A percentile compares a stretch with the other conserved stretches of the same genome.
Conservation (phyloP, 495 filamentous ascomycete species). For the Neurospora sp. region DNA sequence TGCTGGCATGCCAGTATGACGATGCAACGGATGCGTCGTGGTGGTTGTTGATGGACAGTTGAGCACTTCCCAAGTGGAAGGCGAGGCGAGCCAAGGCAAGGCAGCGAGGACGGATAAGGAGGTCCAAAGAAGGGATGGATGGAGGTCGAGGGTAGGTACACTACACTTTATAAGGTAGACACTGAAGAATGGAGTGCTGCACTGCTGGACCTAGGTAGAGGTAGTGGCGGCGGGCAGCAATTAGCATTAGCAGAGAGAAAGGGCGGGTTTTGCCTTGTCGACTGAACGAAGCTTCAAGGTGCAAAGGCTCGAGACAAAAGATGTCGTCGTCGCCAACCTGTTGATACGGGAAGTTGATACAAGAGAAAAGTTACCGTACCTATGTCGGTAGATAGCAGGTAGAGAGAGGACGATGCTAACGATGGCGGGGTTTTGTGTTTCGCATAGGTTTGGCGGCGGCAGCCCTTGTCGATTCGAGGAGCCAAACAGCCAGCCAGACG, state of each 20-base stretch:
- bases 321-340: neutral
- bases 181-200: neutral
- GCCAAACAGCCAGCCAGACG: neutral
- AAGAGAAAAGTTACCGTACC: neutral
- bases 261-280: neutral
- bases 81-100: neutral
- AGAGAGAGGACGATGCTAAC: neutral
- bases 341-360: neutral
- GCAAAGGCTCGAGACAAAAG: neutral
- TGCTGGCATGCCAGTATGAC: neutral
- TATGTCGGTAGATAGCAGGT: neutral
- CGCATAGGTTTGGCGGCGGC: neutral
- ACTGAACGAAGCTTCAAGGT: neutral
- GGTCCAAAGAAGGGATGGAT: neutral
- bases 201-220: neutral
- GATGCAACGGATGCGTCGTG: neutral
- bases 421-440: neutral
- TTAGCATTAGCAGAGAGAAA: neutral
- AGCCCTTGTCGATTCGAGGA: neutral
- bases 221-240: neutral
- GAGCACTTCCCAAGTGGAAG: neutral
- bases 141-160: neutral
- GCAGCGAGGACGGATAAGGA: neutral
- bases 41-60: neutral
- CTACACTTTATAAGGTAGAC: neutral